phyloP scores from a whole-genome alignment of 495 filamentous ascomycete species.

The Xylaria palmicola region DNA sequence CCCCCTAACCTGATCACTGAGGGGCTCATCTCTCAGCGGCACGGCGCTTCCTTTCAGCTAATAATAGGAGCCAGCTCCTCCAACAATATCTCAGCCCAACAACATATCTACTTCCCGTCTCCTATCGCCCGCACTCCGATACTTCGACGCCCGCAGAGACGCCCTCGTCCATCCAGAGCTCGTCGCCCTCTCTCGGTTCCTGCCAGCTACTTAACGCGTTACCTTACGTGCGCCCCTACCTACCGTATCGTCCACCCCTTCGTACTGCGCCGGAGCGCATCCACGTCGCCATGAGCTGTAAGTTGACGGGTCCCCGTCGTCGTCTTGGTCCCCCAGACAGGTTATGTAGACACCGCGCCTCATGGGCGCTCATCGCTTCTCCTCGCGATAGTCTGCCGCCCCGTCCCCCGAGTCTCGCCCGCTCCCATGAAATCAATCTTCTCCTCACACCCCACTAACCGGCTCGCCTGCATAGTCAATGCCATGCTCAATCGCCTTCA shows the following conservation, averaged over 20 bases:
- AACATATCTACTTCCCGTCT: neutral
- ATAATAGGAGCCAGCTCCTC: neutral
- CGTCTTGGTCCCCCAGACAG: slow-evolving; percentile 10
- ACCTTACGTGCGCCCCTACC: neutral
- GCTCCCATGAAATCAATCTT: neutral
- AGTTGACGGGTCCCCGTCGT: slow-evolving; percentile 18
- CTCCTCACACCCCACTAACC: neutral
- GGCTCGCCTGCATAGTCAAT: slow-evolving; percentile 56
- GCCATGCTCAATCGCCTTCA: slow-evolving; percentile 97
- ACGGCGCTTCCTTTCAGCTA: slow-evolving; percentile 4
- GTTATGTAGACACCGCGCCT: neutral
- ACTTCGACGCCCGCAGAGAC: neutral
- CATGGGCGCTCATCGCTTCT: neutral
- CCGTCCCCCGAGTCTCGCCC: too few relatives aligned
- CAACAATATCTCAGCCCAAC: neutral
- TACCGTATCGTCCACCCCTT: neutral
- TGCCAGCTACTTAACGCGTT: neutral
- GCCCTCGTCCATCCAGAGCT: neutral
- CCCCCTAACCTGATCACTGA: neutral
- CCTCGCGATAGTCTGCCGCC: neutral
- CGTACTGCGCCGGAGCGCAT: slow-evolving; percentile 17
- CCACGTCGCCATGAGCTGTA: slow-evolving; percentile 37
- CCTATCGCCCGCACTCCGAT: neutral
- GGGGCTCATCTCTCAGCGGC: slow-evolving; percentile 4
- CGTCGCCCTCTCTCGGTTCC: neutral